A percentile compares a stretch with the other conserved stretches of the same genome.
These are phyloP conservation scores for Gossypium herbaceum DNA, from an alignment of 345 rosid species.

Conservation along the genomic window DNA sequence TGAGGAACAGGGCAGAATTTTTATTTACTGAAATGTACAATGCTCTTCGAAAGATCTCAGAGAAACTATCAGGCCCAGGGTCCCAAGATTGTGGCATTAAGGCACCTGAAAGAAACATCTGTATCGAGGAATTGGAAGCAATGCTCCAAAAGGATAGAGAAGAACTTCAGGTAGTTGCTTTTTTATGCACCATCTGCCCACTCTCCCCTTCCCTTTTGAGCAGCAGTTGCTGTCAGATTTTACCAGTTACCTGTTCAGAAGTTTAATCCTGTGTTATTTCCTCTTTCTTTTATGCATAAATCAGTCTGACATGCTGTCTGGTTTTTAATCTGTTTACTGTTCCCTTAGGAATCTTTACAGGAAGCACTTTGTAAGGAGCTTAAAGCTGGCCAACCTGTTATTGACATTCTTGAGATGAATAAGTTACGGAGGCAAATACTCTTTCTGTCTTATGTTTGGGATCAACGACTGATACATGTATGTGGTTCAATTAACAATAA, in stretches of 20 bases:
- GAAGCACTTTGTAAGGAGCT: slow-evolving; percentile 37
- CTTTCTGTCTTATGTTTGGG: slow-evolving; percentile 77
- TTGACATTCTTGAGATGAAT: slow-evolving; percentile 83
- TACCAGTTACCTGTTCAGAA: background rate
- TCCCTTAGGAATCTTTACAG: slow-evolving; percentile 53
- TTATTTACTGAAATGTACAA: slow-evolving; percentile 58
- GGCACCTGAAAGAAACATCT: slow-evolving; percentile 32
- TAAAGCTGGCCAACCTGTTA: slow-evolving; percentile 48
- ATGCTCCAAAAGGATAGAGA: slow-evolving; percentile 59
- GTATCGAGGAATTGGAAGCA: slow-evolving; percentile 51
- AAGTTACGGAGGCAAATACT: slow-evolving; percentile 72
- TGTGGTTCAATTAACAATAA: slow-evolving; percentile 43
- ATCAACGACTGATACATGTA: slow-evolving; percentile 61
- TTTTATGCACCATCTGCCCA: background rate
- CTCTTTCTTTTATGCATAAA: background rate
- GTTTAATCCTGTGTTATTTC: background rate
- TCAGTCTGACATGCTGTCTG: background rate
- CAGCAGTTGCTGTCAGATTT: slow-evolving; percentile 1
- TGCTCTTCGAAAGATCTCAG: slow-evolving; percentile 53
- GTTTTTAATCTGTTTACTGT: slow-evolving; percentile 8
- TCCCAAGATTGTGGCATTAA: slow-evolving; percentile 29
- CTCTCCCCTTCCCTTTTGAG: background rate
- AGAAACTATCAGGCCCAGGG: slow-evolving; percentile 37
- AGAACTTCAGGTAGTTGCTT: slow-evolving; percentile 66
- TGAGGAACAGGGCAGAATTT: slow-evolving; percentile 47